Conservation (phyloP, 805 yeast genomes). For the Helenozyma baotianmanensis region DNA sequence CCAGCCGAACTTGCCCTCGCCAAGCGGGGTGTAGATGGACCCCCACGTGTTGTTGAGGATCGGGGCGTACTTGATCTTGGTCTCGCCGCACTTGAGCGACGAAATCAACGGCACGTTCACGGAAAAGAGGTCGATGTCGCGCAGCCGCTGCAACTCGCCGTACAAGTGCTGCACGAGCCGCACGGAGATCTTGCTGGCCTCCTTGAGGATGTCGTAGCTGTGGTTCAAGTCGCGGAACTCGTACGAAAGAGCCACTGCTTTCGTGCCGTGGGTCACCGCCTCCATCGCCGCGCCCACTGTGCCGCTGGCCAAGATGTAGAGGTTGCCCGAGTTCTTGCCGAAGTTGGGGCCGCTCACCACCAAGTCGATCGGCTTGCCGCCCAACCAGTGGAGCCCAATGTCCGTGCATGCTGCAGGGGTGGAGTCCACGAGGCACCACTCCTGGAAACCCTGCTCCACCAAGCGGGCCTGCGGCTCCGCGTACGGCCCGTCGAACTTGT, state of each 20-base stretch:
- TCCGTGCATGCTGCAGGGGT: constrained; percentile 97
- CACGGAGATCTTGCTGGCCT: constrained; percentile 68
- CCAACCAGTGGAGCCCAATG: constrained; percentile 75
- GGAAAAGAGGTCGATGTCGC: constrained; percentile 65
- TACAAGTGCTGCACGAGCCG: constrained; percentile 57
- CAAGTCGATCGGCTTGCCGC: constrained; percentile 65
- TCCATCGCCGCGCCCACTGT: constrained; percentile 98
- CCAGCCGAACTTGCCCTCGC: constrained; percentile 59
- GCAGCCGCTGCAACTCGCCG: constrained; percentile 48
- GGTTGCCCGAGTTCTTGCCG: constrained; percentile 87
- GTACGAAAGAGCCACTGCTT: constrained; percentile 77
- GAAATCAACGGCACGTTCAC: constrained; percentile 76
- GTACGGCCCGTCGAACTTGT: constrained; percentile 65
- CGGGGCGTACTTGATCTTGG: constrained; percentile 72
- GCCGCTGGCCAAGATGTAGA: constrained; percentile 87
- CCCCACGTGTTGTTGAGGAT: constrained; percentile 79
- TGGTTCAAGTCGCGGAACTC: constrained; percentile 63
- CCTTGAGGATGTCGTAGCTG: constrained; percentile 44
- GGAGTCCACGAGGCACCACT: constrained; percentile 85
- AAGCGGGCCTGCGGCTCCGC: constrained; percentile 43
- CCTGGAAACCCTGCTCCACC: constrained; percentile 44
- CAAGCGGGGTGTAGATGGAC: constrained; percentile 45
- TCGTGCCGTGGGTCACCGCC: constrained; percentile 68
- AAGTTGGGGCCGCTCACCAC: constrained; percentile 95
- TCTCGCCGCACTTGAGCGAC: constrained; percentile 45